Evolutionary conservation across 202 grass and related monocot genomes (phyloP).

Genomic region (Zizania palustris): DNA sequence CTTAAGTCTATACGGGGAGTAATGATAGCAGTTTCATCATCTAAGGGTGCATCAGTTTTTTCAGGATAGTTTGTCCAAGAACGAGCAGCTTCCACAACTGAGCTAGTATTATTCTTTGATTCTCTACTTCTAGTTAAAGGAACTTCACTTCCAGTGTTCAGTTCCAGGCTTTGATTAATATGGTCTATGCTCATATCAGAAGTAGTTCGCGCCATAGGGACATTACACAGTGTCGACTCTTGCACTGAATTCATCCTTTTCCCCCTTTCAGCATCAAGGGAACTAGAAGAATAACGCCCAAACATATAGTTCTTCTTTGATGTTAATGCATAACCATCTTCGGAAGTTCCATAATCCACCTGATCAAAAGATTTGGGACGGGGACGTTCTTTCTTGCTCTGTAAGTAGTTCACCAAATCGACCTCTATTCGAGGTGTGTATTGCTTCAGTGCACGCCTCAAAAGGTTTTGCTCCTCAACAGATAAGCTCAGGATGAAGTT

Average conservation of each 20-base stretch:
- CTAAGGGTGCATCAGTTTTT: constrained; percentile 68
- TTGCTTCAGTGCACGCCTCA: constrained; percentile 94
- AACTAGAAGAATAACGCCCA: constrained; percentile 78
- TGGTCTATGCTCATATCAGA: constrained; percentile 53
- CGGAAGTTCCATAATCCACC: constrained; percentile 83
- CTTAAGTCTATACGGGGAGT: constrained; percentile 76
- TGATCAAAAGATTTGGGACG: constrained; percentile 87
- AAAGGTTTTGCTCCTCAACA: constrained; percentile 92
- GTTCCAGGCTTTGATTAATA: constrained; percentile 51
- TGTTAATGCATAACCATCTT: constrained; percentile 74
- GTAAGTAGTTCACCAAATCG: constrained; percentile 97
- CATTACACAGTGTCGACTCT: constrained; percentile 51
- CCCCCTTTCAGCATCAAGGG: constrained; percentile 68
- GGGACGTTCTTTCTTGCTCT: constrained; percentile 96
- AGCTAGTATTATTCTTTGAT: constrained; percentile 46
- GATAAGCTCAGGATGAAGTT: constrained; percentile 97
- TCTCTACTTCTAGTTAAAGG: constrained; percentile 53
- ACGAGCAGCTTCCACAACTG: constrained; percentile 47
- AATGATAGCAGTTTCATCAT: constrained; percentile 58
- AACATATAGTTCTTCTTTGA: constrained; percentile 85
- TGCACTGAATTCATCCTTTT: constrained; percentile 61
- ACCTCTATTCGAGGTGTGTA: constrained; percentile 96
- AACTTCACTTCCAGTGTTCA: constrained; percentile 39
- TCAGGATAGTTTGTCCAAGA: constrained; percentile 75
- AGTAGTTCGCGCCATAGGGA: constrained; percentile 47